Base-by-base conservation (phyloP, 371 early-diverging fungal species). In the Lichtheimia corymbifera region DNA sequence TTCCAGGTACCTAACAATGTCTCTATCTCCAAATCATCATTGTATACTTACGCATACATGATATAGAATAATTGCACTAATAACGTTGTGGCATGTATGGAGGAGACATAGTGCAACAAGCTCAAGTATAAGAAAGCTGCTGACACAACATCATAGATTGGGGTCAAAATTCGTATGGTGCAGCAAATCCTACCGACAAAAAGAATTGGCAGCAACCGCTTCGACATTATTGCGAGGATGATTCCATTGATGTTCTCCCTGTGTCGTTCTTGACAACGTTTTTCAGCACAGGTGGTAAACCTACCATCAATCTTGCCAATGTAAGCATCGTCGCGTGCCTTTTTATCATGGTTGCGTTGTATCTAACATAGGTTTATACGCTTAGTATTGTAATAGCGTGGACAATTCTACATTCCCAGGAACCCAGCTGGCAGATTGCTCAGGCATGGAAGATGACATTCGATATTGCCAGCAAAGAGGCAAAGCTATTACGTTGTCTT, bases 251-350 rank as follows among this genome's bases (percentile, higher is more conserved):
- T 64, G 71, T 87, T 3, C 76, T 90, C 22, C 84, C 87, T 1
- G 63, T 91, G 42, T 73, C 91, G 4, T 91, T 91, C 57, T 65
- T 91, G 72, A 82, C 90, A 47, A 80, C 76, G 2, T 89, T 90
- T 64, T 80, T 81, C 35, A 73, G 70, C 20, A 62, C 73, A 52
- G 67, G 79, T 43, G 59, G 67, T 13, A 44, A 61, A 15, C 82
- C 87, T 54, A 65, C 67, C 3, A 80, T 85, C 57, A 89, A 90
- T 59, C 77, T 90, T 57, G 85, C 90, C 56, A 86, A 87, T 61
- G 77, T 75, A 73, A 47, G 47, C 47, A 47, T 18, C n/a, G 14
- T 1, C n/a, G 2, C 22, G 22, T 22, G 22, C 22, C 2, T 22
- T 2, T 47, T 47, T 35, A 11, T 35, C 0, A 9, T 35, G 35